Percentiles rank a stretch among this genome's conserved stretches.
phyloP scores from a whole-genome alignment of 345 rosid species.

The Eucalyptus pumila region DNA sequence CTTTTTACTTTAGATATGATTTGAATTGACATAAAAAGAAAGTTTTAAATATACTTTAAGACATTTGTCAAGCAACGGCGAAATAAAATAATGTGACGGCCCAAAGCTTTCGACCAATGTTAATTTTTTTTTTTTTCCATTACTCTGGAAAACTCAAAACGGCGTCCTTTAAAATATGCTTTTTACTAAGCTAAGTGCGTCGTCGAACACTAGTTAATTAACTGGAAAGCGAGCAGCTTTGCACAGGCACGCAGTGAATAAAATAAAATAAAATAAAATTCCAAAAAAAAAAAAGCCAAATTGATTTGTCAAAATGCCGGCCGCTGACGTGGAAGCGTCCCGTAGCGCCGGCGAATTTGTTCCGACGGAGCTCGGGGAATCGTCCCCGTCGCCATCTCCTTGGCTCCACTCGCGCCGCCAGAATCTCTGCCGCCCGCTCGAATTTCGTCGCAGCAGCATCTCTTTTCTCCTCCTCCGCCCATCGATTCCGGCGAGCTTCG shows the following conservation, averaged over 20 bases:
- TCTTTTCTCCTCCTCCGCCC: neutral
- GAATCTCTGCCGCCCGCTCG: neutral
- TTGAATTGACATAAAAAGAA: neutral
- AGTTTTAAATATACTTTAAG: neutral
- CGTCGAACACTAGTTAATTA: neutral
- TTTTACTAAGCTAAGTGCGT: neutral
- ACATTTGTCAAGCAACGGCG: neutral
- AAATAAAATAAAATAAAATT: neutral
- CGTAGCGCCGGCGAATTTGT: neutral
- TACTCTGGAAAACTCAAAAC: neutral
- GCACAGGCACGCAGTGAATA: neutral
- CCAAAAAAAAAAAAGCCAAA: neutral
- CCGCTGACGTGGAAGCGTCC: neutral
- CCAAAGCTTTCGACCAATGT: neutral
- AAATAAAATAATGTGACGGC: neutral
- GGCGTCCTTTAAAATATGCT: neutral
- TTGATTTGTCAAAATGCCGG: neutral
- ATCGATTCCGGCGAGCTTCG: neutral
- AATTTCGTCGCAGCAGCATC: neutral
- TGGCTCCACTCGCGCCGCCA: neutral
- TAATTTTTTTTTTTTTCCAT: neutral
- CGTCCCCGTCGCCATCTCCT: neutral
- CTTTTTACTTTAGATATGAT: fast-evolving
- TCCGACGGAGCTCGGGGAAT: neutral
- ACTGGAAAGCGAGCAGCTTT: neutral